These are phyloP conservation scores for Cystobasidium onofrii DNA, from an alignment of 768 basidiomycete genomes.

Conservation along the genomic window DNA sequence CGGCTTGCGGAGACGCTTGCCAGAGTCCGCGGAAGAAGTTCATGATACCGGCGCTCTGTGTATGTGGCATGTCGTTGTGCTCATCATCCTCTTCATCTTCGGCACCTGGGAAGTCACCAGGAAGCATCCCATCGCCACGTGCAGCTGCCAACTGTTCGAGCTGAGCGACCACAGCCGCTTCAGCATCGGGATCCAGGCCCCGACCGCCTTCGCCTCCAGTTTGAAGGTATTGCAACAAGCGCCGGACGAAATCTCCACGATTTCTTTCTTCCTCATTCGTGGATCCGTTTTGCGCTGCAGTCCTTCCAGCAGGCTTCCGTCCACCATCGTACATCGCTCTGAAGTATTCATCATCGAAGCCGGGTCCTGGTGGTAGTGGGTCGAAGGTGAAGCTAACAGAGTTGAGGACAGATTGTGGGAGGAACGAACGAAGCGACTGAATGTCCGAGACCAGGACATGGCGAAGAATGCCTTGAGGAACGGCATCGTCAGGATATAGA, in stretches of 20 bases:
- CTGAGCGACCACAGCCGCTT: slow-evolving; percentile 24
- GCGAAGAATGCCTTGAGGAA: slow-evolving; percentile 19
- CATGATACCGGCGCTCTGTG: not conserved
- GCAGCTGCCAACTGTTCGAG: slow-evolving; percentile 20
- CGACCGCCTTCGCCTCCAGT: not conserved
- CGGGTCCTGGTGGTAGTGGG: slow-evolving; percentile 23
- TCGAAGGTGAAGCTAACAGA: slow-evolving; percentile 4
- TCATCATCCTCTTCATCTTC: not conserved
- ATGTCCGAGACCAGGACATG: slow-evolving; percentile 25
- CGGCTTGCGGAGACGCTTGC: not conserved
- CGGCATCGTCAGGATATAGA: slow-evolving; percentile 15
- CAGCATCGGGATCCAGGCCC: slow-evolving; percentile 17
- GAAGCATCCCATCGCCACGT: not conserved
- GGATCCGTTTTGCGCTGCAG: not conserved
- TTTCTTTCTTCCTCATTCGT: not conserved
- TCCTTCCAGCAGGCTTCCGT: not conserved
- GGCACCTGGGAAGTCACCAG: slow-evolving; percentile 15
- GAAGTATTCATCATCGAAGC: slow-evolving; percentile 25
- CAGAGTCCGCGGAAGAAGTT: slow-evolving; percentile 10
- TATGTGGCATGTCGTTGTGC: not conserved
- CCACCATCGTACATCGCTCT: slow-evolving; percentile 4
- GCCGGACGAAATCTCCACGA: not conserved
- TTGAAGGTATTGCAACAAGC: slow-evolving; percentile 26
- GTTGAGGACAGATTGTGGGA: slow-evolving; percentile 18
- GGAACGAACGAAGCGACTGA: slow-evolving; percentile 5